These are phyloP conservation scores for Hypholoma sublateritium DNA, from an alignment of 768 basidiomycete species.

Conservation along the genomic window DNA sequence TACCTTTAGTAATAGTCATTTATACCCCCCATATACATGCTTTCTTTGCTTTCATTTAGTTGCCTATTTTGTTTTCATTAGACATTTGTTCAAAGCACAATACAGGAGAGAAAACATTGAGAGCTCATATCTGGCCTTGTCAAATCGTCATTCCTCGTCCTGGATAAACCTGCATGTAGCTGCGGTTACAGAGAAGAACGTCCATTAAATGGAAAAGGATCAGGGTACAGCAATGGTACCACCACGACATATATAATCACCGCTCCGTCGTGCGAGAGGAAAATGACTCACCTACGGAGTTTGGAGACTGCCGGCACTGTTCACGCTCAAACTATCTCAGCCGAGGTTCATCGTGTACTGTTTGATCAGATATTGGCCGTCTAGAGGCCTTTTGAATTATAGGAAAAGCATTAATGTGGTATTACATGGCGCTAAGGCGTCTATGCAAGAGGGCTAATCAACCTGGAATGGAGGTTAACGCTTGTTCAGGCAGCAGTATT, in stretches of 20 bases:
- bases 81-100: constrained; percentile 2
- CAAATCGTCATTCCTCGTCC: constrained; percentile 53
- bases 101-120: constrained; percentile 8
- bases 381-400: constrained; percentile 21
- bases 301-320: background rate
- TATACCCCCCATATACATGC: background rate
- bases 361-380: constrained; percentile 2
- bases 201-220: constrained; percentile 17
- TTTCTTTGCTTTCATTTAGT: constrained; percentile 5
- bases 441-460: constrained; percentile 93
- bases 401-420: constrained; percentile 21
- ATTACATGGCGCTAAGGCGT: constrained; percentile 21
- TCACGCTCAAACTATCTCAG: background rate
- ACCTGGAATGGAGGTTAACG: constrained; percentile 42
- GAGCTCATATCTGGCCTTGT: constrained; percentile 90
- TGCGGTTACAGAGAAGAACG: constrained; percentile 46
- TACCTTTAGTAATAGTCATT: constrained; percentile 50
- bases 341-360: background rate
- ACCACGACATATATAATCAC: constrained; percentile 75
- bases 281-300: constrained; percentile 28
- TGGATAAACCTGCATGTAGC: constrained; percentile 47
- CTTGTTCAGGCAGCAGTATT: background rate
- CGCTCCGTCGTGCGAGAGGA: constrained; percentile 14
- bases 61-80: constrained; percentile 10
- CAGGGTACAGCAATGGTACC: constrained; percentile 41